Evolutionary conservation across 768 basidiomycete species (phyloP), one percentile per base, ranked within the genome.

Genomic region (Thelephora ganbajun): DNA sequence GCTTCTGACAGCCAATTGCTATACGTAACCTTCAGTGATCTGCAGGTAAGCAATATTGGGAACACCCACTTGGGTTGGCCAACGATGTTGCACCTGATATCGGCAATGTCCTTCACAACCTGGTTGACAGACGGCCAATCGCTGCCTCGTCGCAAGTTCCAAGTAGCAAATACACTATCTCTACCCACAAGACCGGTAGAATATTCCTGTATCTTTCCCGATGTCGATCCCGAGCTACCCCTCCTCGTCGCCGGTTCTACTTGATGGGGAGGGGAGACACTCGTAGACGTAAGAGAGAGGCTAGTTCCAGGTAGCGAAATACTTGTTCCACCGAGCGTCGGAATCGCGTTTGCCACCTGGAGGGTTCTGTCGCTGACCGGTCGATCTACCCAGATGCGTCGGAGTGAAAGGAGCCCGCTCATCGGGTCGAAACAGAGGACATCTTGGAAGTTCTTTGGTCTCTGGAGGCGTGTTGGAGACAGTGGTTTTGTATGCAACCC

Each of bases 1-100:
- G 87, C 89, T 37, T 81, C 77, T 0, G 88, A 72, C 4, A 93
- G 71, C 63, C 74, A 80, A 52, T 82, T 87, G 45, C 16, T 22
- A 11, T 43, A 26, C 19, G 18, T 22, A 35, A 14, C 30, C 0
- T 37, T 57, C 5, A 61, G 47, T 13, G 51, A 34, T 43, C 37
- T n/a, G 35, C 13, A 11, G 26, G 16, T 44, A 45, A 16, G 47
- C 39, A 47, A 51, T 14, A 30, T 30, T 5, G 6, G 16, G 6
- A 16, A 5, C 7, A 59, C 63, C 16, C 50, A 73, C 69, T 71
- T 66, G 5, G 64, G 52, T 47, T 63, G 57, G 39, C 47, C 49
- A 12, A 51, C 35, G 46, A n/a, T n/a, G 35, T 46, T 36, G 11
- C 45, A n/a, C 44, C 44, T 43, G 49, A 26, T 30, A 30, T 30